Evolutionary conservation across 495 filamentous ascomycete species (phyloP).

Genomic region (Aspergillus avenaceus): DNA sequence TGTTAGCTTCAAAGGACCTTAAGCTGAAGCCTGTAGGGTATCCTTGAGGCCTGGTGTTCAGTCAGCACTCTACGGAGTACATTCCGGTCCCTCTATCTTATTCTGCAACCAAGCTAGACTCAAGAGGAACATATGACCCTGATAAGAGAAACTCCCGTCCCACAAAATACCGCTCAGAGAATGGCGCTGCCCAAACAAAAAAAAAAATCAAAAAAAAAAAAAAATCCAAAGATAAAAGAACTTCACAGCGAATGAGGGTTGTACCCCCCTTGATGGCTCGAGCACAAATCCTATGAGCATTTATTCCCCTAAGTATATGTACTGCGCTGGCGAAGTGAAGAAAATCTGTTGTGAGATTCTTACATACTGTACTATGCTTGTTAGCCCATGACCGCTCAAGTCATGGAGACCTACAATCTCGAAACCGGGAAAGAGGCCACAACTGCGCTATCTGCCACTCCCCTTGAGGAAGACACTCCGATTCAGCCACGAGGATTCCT

Average conservation of each 20-base stretch:
- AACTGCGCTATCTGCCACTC: conserved; percentile 39
- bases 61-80: no score
- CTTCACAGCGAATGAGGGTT: not conserved
- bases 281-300: not conserved
- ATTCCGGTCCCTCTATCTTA: not conserved
- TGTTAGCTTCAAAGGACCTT: no score
- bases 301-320: not conserved
- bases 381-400: conserved; percentile 20
- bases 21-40: not conserved
- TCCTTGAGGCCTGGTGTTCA: not conserved
- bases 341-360: not conserved
- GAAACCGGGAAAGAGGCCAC: conserved; percentile 46
- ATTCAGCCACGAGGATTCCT: conserved; percentile 24
- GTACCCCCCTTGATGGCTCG: not conserved
- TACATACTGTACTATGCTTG: not conserved
- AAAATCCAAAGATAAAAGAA: not conserved
- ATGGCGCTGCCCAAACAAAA: not conserved
- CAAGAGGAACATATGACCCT: not conserved
- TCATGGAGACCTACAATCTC: conserved; percentile 37
- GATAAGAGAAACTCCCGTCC: not conserved
- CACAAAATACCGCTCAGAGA: not conserved
- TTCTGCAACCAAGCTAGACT: not conserved
- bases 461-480: conserved; percentile 10
- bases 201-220: no score
- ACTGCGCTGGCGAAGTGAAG: not conserved